These are phyloP conservation scores for Boletellus ananas DNA, from an alignment of 768 basidiomycete species.

Conservation along the genomic window DNA sequence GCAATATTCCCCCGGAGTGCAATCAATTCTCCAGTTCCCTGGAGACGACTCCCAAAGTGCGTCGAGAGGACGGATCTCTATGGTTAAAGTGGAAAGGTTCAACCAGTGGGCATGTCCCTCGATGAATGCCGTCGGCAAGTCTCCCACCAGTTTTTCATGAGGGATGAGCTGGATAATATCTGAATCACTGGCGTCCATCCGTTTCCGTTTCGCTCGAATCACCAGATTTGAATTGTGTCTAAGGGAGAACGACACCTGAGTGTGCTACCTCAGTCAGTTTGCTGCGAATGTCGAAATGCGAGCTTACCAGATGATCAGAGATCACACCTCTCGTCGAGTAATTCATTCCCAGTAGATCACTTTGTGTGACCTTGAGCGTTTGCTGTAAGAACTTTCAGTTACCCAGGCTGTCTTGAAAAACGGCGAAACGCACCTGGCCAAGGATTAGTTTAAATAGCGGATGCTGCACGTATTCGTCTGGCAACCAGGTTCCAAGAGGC, in stretches of 20 bases:
- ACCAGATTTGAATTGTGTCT: constrained; percentile 1
- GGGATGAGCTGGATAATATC: constrained; percentile 25
- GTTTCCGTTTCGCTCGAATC: constrained; percentile 9
- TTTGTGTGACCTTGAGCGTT: constrained; percentile 15
- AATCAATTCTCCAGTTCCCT: constrained; percentile 25
- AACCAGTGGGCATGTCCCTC: constrained; percentile 30
- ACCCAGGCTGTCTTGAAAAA: neutral
- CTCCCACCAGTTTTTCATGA: constrained; percentile 15
- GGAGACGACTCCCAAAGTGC: constrained; percentile 22
- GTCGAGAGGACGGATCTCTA: constrained; percentile 29
- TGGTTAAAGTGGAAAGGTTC: constrained; percentile 14
- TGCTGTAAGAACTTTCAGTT: constrained; percentile 6
- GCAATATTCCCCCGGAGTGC: constrained; percentile 3
- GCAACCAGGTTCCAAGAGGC: constrained; percentile 16
- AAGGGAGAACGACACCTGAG: constrained; percentile 16
- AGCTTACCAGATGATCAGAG: constrained; percentile 16
- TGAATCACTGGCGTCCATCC: neutral
- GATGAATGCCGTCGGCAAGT: constrained; percentile 26
- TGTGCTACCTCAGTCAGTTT: neutral
- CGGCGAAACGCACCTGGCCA: constrained; percentile 9
- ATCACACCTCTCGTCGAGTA: constrained; percentile 20
- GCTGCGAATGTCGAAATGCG: neutral
- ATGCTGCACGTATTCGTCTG: constrained; percentile 5
- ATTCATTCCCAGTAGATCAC: constrained; percentile 22
- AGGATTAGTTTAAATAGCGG: constrained; percentile 18